Evolutionary conservation across 2,329 filamentous ascomycete genomes (phyloP), one percentile per base, ranked within the genome.

Genomic region (Fusarium napiforme): DNA sequence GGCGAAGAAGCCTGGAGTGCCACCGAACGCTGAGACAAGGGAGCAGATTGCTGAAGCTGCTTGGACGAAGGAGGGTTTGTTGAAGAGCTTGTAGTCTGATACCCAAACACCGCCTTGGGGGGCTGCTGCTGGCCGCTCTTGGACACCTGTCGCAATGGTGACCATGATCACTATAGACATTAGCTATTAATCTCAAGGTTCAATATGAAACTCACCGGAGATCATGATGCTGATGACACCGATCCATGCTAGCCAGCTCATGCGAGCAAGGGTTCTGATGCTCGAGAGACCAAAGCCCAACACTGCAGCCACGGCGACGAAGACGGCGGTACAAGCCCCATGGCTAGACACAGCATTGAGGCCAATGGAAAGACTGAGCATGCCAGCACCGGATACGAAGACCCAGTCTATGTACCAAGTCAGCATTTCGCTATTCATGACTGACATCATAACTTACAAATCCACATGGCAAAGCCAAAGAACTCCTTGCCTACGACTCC

Each of bases 401-500:
- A 73, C 72, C 71, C 71, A 73, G 32, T 64, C 71, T 73, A 3
- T 15, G 2, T 15, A 11, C 1, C 2, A 40, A 19, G 26, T 72
- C 5, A 72, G 46, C 3, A 21, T 21, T 7, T 5, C 7, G 15
- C 10, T 9, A 18, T 23, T 5, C 5, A 9, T 16, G 4, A 1
- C 0, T 1, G 34, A 4, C 5, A 9, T 9, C 0, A 0, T 2
- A 36, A 63, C 71, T 39, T 64, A 84, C 82, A 80, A 53, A 86
- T 62, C 75, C 79, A 77, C 69, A 83, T 81, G 4, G 78, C 73
- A 40, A 75, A 72, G 8, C 80, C 83, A 30, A 88, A 81, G 45
- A 85, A 61, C 53, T 84, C 84, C 4, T 84, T 81, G 1, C 86
- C 86, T 7, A 82, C 60, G 3, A 79, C 81, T 21, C 87, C 87